Conservation (phyloP, 305 asterid species). For the Fraxinus latifolia region DNA sequence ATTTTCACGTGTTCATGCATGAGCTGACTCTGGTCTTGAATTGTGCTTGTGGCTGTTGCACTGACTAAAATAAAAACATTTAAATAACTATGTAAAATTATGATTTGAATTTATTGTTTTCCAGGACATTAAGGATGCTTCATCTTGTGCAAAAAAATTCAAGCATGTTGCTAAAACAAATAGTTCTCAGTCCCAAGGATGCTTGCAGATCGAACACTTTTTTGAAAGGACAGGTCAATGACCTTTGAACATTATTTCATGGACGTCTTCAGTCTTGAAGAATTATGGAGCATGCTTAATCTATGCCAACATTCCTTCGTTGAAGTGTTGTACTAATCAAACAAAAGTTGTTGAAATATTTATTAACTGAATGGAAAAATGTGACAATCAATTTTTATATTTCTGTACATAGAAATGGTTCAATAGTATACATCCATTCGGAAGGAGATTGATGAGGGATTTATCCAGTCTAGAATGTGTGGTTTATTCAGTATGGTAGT, state of each 20-base stretch:
- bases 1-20: neutral
- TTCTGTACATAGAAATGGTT: neutral
- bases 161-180: conserved; percentile 41
- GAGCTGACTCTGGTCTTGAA: neutral
- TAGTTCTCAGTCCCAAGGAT: conserved; percentile 47
- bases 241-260: neutral
- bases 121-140: conserved; percentile 44
- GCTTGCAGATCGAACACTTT: conserved; percentile 77
- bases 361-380: neutral
- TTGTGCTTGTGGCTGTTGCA: neutral
- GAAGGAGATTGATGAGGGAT: neutral
- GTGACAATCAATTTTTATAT: neutral
- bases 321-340: neutral
- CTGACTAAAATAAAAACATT: neutral
- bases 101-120: conserved; percentile 1
- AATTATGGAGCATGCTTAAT: neutral
- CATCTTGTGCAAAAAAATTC: conserved; percentile 38
- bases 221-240: conserved; percentile 50
- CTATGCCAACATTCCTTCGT: conserved; percentile 1
- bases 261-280: neutral
- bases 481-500: neutral
- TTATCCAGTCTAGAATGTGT: neutral
- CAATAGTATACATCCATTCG: neutral
- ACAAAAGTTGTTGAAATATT: neutral
- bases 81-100: neutral